A percentile compares a stretch with the other conserved stretches of the same genome.
Evolutionary conservation across 1,284 basidiomycete species (phyloP).

Genomic region (Rhodotorula sp.): DNA sequence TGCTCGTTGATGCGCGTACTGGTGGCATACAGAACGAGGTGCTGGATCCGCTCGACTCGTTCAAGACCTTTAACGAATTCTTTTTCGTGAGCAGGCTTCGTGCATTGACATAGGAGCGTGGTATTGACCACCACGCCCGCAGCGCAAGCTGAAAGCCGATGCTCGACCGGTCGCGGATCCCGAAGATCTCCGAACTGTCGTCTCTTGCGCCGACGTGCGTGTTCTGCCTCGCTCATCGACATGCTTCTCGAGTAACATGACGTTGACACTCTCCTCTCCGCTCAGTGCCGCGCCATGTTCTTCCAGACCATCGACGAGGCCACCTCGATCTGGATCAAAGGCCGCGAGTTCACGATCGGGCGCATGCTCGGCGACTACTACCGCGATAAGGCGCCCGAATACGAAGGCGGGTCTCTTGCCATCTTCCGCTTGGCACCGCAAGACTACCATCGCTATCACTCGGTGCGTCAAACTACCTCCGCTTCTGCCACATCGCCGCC

Average conservation of each 20-base stretch:
- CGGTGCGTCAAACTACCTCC: background rate
- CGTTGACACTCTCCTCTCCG: too few relatives aligned
- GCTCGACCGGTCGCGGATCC: conserved; percentile 75
- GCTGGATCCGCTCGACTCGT: conserved; percentile 22
- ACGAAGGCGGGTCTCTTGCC: conserved; percentile 70
- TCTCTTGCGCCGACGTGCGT: conserved; percentile 74
- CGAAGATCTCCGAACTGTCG: conserved; percentile 70
- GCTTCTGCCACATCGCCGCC: background rate
- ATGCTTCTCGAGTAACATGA: too few relatives aligned
- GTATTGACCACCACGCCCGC: background rate
- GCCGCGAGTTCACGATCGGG: conserved; percentile 80
- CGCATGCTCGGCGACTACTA: conserved; percentile 77
- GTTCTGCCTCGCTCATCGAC: too few relatives aligned
- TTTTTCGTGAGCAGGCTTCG: conserved; percentile 55
- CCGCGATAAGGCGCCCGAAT: conserved; percentile 64
- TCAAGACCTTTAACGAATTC: conserved; percentile 74
- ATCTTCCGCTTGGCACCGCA: conserved; percentile 90
- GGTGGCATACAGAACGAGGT: conserved; percentile 1
- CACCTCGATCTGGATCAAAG: conserved; percentile 84
- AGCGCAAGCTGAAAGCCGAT: conserved; percentile 79
- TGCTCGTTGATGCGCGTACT: too few relatives aligned
- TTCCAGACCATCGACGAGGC: conserved; percentile 83
- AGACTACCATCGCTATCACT: conserved; percentile 81
- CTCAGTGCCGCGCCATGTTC: conserved; percentile 78
- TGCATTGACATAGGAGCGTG: fast-evolving